phyloP scores from a whole-genome alignment of 257 asterid genomes.

The Solanum ossicruentum region DNA sequence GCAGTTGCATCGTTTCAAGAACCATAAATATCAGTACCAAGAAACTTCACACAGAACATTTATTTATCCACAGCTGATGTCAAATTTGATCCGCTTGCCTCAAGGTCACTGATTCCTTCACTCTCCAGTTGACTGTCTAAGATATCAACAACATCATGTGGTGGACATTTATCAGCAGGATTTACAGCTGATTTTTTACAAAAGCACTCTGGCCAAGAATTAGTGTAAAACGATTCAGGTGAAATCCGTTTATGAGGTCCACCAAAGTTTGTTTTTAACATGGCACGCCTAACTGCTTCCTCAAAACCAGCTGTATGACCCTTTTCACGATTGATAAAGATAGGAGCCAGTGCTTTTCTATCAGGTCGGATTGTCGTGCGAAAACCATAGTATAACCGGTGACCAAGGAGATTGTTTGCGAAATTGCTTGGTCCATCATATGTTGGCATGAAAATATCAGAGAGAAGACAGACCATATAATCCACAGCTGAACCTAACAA shows the following conservation, averaged over 20 bases:
- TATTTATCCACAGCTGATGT: slow-evolving; percentile 21
- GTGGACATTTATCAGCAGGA: slow-evolving; percentile 70
- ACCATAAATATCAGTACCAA: neutral
- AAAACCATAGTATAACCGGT: slow-evolving; percentile 91
- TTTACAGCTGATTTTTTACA: slow-evolving; percentile 57
- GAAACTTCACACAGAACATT: neutral
- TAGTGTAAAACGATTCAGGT: slow-evolving; percentile 86
- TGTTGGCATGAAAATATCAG: slow-evolving; percentile 96
- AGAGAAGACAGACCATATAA: slow-evolving; percentile 91
- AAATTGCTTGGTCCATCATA: slow-evolving; percentile 98
- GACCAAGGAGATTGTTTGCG: slow-evolving; percentile 93
- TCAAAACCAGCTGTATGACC: slow-evolving; percentile 61
- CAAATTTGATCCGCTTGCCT: slow-evolving; percentile 21
- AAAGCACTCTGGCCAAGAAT: slow-evolving; percentile 98
- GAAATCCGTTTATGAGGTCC: slow-evolving; percentile 76
- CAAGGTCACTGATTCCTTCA: slow-evolving; percentile 5
- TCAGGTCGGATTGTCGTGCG: slow-evolving; percentile 84
- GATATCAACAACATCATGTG: slow-evolving; percentile 30
- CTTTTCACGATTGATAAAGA: slow-evolving; percentile 64
- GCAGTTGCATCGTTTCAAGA: neutral
- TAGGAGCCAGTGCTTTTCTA: slow-evolving; percentile 78
- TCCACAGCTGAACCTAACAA: slow-evolving; percentile 91
- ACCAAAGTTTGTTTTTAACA: slow-evolving; percentile 75
- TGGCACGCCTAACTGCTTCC: slow-evolving; percentile 58
- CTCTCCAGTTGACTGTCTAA: slow-evolving; percentile 34